Evolutionary conservation across 163 green algal species (phyloP), one percentile per base, ranked within the genome.

Genomic region (Prototheca wickerhamii): DNA sequence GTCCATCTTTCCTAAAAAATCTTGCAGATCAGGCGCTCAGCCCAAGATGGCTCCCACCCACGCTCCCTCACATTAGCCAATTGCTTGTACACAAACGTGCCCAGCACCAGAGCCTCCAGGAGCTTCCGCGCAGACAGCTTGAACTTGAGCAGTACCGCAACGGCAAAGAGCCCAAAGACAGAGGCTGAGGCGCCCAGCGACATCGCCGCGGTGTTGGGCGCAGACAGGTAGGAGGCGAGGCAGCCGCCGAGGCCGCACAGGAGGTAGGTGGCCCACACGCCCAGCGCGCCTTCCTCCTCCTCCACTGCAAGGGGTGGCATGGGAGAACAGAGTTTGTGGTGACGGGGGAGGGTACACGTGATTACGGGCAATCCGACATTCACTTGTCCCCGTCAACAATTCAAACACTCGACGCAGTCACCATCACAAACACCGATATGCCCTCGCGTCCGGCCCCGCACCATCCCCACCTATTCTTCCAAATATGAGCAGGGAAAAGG

Each of bases 401-500:
- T 15, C 37, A 44, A 44, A 10, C 37, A 10, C 37, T 44, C 37
- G 37, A 15, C 37, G n/a, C n/a, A n/a, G n/a, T n/a, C n/a, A n/a
- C n/a, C n/a, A 44, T 44, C 37, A 44, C 37, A 1, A 44, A 10
- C n/a, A n/a, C n/a, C n/a, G n/a, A n/a, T n/a, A n/a, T n/a, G n/a
- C n/a, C n/a, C n/a, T n/a, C n/a, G n/a, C n/a, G n/a, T n/a, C n/a
- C n/a, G 1, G 15, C 10, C 10, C 37, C 10, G 10, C 37, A 44
- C 37, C 37, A 10, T 44, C 46, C 62, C 60, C 60, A 33, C 66
- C 68, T 62, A 80, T 79, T 3, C 74, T 58, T 5, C 90, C 91
- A 71, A 98, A 98, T 2, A 95, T 75, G 49, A 90, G 87, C 31
- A 98, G 79, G 52, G 91, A 82, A 72, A 98, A 98, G 30, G 75